Conservation (phyloP, 257 asterid species). For the Mitragyna speciosa region DNA sequence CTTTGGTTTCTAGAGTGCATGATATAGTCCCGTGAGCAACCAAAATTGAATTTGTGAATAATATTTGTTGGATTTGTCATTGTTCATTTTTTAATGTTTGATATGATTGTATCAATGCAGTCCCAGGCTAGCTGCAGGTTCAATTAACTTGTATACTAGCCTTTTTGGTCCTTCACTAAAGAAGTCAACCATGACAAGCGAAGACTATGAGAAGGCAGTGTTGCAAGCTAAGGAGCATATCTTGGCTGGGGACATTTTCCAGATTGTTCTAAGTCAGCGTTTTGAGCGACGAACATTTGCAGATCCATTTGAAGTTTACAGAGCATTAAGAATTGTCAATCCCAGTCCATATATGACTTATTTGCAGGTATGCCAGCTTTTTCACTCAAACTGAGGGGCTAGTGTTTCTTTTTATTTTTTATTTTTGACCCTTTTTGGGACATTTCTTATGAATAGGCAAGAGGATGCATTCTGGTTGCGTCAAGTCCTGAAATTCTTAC, state of each 20-base stretch:
- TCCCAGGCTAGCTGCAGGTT: slow-evolving; percentile 81
- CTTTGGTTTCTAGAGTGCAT: slow-evolving; percentile 81
- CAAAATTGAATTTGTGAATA: neutral
- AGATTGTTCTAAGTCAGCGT: slow-evolving; percentile 95
- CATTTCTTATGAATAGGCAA: slow-evolving; percentile 52
- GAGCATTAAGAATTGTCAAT: slow-evolving; percentile 93
- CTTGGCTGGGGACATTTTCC: slow-evolving; percentile 97
- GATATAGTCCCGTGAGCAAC: slow-evolving; percentile 68
- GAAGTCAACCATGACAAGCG: slow-evolving; percentile 73
- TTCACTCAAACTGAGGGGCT: slow-evolving; percentile 15
- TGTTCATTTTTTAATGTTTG: slow-evolving; percentile 18
- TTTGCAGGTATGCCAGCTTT: slow-evolving; percentile 63
- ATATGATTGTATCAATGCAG: slow-evolving; percentile 44
- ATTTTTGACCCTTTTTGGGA: neutral
- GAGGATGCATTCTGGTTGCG: slow-evolving; percentile 93
- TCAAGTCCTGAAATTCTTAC: slow-evolving; percentile 99
- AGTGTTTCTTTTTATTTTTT: slow-evolving; percentile 10
- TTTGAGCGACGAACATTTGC: slow-evolving; percentile 94
- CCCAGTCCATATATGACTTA: slow-evolving; percentile 99
- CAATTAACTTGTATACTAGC: slow-evolving; percentile 64
- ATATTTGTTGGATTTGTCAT: slow-evolving; percentile 9
- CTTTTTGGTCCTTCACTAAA: slow-evolving; percentile 68
- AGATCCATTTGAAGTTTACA: slow-evolving; percentile 94
- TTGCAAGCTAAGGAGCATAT: slow-evolving; percentile 86
- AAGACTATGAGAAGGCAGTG: slow-evolving; percentile 73